Evolutionary conservation across 2,329 filamentous ascomycete species (phyloP).

Genomic region (Trichoderma pleuroti): DNA sequence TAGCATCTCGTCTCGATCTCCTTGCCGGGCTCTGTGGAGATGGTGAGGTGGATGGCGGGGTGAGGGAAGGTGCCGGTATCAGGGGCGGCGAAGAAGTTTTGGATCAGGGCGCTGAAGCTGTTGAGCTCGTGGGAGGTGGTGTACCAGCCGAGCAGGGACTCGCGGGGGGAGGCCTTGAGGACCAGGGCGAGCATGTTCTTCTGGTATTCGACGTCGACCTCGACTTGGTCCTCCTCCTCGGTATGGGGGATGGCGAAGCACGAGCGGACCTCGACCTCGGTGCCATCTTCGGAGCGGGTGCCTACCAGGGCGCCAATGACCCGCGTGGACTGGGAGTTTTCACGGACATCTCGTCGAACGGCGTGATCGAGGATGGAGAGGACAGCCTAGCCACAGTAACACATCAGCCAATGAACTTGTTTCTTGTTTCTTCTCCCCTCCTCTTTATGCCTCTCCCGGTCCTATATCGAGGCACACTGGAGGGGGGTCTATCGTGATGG

Average conservation of each 20-base stretch:
- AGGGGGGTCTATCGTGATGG: constrained; percentile 19
- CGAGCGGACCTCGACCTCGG: constrained; percentile 91
- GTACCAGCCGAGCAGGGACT: constrained; percentile 96
- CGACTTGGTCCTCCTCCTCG: constrained; percentile 96
- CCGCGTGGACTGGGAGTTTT: constrained; percentile 76
- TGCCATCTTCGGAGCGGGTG: constrained; percentile 90
- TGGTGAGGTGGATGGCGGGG: constrained; percentile 95
- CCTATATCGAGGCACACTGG: neutral
- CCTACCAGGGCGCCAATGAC: constrained; percentile 96
- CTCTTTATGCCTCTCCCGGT: neutral
- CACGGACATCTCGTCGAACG: constrained; percentile 71
- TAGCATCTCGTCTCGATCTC: constrained; percentile 90
- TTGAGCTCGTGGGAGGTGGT: constrained; percentile 95
- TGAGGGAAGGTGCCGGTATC: constrained; percentile 96
- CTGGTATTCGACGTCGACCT: constrained; percentile 99
- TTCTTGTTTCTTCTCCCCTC: neutral
- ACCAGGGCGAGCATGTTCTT: constrained; percentile 98
- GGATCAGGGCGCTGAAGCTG: constrained; percentile 93
- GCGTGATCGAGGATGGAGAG: constrained; percentile 90
- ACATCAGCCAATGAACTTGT: constrained; percentile 13
- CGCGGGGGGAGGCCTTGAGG: constrained; percentile 88
- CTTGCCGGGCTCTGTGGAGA: constrained; percentile 82
- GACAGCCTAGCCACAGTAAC: constrained; percentile 48
- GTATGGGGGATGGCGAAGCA: constrained; percentile 98
- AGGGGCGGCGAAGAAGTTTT: constrained; percentile 98